phyloP scores from a whole-genome alignment of 345 rosid genomes.

The Barbarea vulgaris region DNA sequence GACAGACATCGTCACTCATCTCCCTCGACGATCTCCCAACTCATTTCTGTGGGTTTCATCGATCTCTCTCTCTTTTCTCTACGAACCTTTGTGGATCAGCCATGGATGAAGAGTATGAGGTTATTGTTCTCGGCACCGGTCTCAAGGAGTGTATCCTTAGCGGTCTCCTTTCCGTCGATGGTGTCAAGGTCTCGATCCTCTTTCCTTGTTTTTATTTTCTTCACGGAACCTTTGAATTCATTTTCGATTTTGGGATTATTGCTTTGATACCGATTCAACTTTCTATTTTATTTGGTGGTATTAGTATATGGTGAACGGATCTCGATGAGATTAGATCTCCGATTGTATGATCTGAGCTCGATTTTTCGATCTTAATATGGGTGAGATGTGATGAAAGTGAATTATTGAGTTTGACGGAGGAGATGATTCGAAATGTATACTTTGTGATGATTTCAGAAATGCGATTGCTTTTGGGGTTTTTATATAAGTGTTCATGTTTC shows the following conservation, averaged over 20 bases:
- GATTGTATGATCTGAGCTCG: conserved; percentile 25
- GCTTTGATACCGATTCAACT: not conserved
- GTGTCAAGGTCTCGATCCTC: conserved; percentile 67
- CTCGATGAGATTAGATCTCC: conserved; percentile 29
- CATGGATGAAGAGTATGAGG: conserved; percentile 97
- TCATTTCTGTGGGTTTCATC: conserved; percentile 4
- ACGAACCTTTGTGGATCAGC: conserved; percentile 22
- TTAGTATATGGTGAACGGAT: conserved; percentile 23
- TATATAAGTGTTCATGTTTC: conserved; percentile 2
- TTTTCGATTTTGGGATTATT: not conserved
- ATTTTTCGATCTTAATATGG: not conserved
- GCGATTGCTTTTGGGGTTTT: conserved; percentile 6
- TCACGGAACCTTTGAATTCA: conserved; percentile 2
- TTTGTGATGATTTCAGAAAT: not conserved
- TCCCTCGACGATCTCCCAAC: conserved; percentile 25
- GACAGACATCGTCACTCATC: conserved; percentile 31
- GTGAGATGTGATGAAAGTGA: not conserved
- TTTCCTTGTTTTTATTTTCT: not conserved
- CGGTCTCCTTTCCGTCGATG: conserved; percentile 92
- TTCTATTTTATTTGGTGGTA: not conserved
- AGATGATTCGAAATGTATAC: not conserved
- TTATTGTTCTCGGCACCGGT: conserved; percentile 88
- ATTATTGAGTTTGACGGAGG: not conserved
- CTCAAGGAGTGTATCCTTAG: conserved; percentile 97
- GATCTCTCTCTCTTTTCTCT: conserved; percentile 18